Base-by-base conservation (phyloP, 169 alveolate species). In the Cryptosporidium muris region DNA sequence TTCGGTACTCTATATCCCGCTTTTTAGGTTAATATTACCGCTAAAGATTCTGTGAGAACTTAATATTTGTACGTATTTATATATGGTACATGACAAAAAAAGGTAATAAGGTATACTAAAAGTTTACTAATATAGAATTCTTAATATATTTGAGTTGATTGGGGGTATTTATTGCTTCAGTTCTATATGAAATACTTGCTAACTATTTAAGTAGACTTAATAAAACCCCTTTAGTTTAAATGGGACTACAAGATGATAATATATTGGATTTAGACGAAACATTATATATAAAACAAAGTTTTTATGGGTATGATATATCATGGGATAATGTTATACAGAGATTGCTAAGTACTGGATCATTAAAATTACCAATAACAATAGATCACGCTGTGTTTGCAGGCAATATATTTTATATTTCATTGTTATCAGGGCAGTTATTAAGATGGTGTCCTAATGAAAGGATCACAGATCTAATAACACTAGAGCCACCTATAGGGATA, bases 391-490 rank as follows among this genome's bases (percentile, higher is more conserved):
- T 74, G 16, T 43, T 66, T 37, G 60, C 64, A 1, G 85, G 85
- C 8, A 43, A 25, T 42, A 5, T 74, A 36, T 74, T 74, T 16
- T 74, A 74, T 14, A 45, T 74, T 54, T 58, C 85, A n/a, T 36
- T 74, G 9, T 48, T 74, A 34, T 54, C 85, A 9, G 85, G 85
- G 9, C 85, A 74, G 49, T 36, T 74, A 37, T 45, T 74, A 43
- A 74, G 85, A 48, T 74, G 85, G 85, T 12, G 14, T 58, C 85
- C 85, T 4, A 68, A 74, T 74, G 85, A 74, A n/a, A 63, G 54
- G 9, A 38, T 64, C 8, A 60, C 85, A 16, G 43, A 43, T 49
- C 34, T 58, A 6, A 74, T 74, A 1, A 42, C 48, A 14, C 37
- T 74, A 12, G 85, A 74, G 16, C 67, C 85, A 40, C 85, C 85